Evolutionary conservation across 169 alveolate genomes (phyloP), one percentile per base, ranked within the genome.

Genomic region (Hepatocystis sp.): DNA sequence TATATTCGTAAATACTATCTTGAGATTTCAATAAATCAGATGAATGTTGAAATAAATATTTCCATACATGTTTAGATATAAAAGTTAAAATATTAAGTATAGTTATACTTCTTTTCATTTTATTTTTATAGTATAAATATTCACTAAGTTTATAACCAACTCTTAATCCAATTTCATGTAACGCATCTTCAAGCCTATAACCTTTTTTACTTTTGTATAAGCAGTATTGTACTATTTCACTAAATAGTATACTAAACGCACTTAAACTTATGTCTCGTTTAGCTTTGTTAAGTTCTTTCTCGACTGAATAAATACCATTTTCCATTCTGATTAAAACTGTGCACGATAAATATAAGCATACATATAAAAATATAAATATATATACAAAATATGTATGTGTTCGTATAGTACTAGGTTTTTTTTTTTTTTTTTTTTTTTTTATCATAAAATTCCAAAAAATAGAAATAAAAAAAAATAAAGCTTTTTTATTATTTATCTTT

Each of bases 21-120:
- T 92, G 95, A 0, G 93, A 92, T 51, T 93, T 93, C 25, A 93
- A 91, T 47, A 93, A 93, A 58, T 93, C 96, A 1, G 95, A 93
- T 1, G 90, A 56, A 84, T 91, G 96, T 11, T 95, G 95, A 34
- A 93, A 93, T 36, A 93, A 81, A 53, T 88, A 90, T 27, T 86
- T 84, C 96, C 96, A 93, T 49, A 89, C 71, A 39, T 84, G 76
- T 52, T 90, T 90, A 1, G 96, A 90, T 21, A 93, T 67, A 81
- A 93, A 93, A 1, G 96, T 86, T 32, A 93, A 53, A 5, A 91
- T 91, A 67, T 67, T 89, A 19, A 91, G 65, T 15, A 93, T 84
- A 30, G 67, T 84, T 40, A 92, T 91, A 44, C 91, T 94, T 44
- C 96, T 65, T 51, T 91, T 91, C 25, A 84, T 47, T 44, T 90